Conservation (phyloP, 1,284 basidiomycete genomes). For the Blastosporella zonata region DNA sequence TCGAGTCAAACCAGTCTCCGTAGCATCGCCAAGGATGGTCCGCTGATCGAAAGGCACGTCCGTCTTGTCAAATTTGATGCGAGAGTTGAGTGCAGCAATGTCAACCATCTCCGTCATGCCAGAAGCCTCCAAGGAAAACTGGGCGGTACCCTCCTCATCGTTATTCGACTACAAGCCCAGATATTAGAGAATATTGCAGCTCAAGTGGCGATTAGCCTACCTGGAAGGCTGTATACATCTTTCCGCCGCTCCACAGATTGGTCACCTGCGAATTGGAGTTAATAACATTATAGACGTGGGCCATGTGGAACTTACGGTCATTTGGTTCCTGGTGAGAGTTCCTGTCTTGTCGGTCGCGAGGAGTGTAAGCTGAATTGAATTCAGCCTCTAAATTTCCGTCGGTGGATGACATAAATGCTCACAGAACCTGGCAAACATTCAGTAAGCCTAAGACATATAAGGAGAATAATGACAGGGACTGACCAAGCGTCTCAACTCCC, state of each 20-base stretch:
- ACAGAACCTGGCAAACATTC: slow-evolving; percentile 29
- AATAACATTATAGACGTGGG: neutral
- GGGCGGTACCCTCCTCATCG: slow-evolving; percentile 48
- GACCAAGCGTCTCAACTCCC: slow-evolving; percentile 68
- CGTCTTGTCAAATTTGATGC: slow-evolving; percentile 64
- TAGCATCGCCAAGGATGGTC: slow-evolving; percentile 64
- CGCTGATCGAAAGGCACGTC: slow-evolving; percentile 64
- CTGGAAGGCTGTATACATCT: slow-evolving; percentile 64
- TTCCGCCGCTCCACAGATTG: slow-evolving; percentile 58
- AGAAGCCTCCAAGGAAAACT: slow-evolving; percentile 47
- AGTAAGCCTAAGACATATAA: slow-evolving; percentile 1
- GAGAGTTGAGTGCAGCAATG: slow-evolving; percentile 62
- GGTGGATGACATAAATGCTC: slow-evolving; percentile 16
- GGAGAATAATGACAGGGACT: slow-evolving; percentile 12
- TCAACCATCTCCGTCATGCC: slow-evolving; percentile 65
- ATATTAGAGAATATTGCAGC: neutral
- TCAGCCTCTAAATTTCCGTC: slow-evolving; percentile 6
- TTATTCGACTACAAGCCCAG: slow-evolving; percentile 51
- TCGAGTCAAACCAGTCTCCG: slow-evolving; percentile 64
- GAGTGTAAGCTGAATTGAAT: slow-evolving; percentile 48
- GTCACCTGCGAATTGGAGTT: slow-evolving; percentile 39
- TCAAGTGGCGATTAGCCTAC: slow-evolving; percentile 23
- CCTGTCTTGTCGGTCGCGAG: slow-evolving; percentile 77
- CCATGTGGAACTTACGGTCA: slow-evolving; percentile 46
- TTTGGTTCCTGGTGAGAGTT: slow-evolving; percentile 71